Base-by-base conservation (phyloP, 208 protist species). In the Histomonas meleagridis region DNA sequence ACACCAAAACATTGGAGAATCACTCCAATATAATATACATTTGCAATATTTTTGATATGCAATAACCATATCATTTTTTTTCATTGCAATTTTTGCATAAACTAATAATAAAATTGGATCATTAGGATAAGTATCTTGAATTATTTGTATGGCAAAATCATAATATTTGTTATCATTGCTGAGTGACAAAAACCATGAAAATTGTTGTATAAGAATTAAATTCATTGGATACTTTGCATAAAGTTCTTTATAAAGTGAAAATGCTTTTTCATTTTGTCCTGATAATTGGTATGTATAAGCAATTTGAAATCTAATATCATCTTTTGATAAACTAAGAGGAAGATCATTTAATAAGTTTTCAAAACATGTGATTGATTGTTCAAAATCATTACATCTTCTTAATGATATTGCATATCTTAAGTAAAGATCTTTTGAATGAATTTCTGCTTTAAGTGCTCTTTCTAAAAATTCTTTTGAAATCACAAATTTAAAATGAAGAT, bases 291-390 rank as follows among this genome's bases (percentile, higher is more conserved):
- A 46, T 0, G 76, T 86, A 46, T 38, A 86, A 55, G 76, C 76
- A 55, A 86, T 51, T 57, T 86, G 76, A 86, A 86, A 86, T 51
- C 32, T 28, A 55, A 86, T 86, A 55, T 86, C 76, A 55, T 86
- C 46, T 86, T 86, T 46, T 26, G 40, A 38, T 38, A 86, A 55
- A 55, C 35, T 48, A 12, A 2, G 14, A 38, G 76, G 76, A 38
- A 26, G 40, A 4, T 0, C 32, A 14, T 32, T 46, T 1, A 86
- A 0, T 2, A 55, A 0, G 1, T 14, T 5, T 51, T 86, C 38
- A 23, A 86, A 40, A 38, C 38, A 5, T 38, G 7, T 5, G 18
- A 55, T 21, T 14, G 76, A 5, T 38, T 51, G 1, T 38, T 43
- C 28, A 55, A 38, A 86, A 43, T 86, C 16, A 7, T n/a, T 16